Base-by-base conservation (phyloP, 148 eudicot species). In the Diospyros lotus region DNA sequence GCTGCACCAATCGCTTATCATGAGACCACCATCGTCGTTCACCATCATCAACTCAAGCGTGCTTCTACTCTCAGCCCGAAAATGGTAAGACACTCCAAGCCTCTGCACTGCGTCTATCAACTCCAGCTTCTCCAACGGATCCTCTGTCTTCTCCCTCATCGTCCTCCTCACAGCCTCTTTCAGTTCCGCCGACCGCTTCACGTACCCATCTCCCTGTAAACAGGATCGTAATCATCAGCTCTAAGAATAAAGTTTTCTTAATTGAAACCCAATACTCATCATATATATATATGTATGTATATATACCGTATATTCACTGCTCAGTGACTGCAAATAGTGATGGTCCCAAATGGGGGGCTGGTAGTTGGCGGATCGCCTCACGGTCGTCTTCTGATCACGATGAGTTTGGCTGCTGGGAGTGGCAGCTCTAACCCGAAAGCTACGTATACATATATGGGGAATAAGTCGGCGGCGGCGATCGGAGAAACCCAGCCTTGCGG, bases 11-110 rank as follows among this genome's bases (percentile, higher is more conserved):
- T 3, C 52, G 28, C 28, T 28, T 28, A 28, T 28, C 44, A 54
- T 51, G 13, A 15, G 60, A 52, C 54, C 41, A 58, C n/a, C 51
- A 71, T 56, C 52, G 15, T 1, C 38, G 41, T 38, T 55, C 1
- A 6, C 3, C 48, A 72, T 43, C 39, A 82, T 73, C 0, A 15
- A n/a, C 48, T 72, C 52, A 72, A 84, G 64, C 3, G 73, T 46
- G 52, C 42, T 55, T n/a, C 56, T 72, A 58, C 77, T 80, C 60
- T 84, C 73, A 6, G 60, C 69, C 63, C 73, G 76, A 53, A 81
- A 79, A 46, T 82, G 85, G 50, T 79, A 68, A 10, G 58, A 72
- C 9, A 82, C 64, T 62, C 85, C 82, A 11, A 82, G 82, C 58
- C 75, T 76, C 66, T 79, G 74, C 72, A 82, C 56, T 53, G 69